A percentile compares a stretch with the other conserved stretches of the same genome.
phyloP scores from a whole-genome alignment of 352 stramenopile species.

The Plasmopara muralis region DNA sequence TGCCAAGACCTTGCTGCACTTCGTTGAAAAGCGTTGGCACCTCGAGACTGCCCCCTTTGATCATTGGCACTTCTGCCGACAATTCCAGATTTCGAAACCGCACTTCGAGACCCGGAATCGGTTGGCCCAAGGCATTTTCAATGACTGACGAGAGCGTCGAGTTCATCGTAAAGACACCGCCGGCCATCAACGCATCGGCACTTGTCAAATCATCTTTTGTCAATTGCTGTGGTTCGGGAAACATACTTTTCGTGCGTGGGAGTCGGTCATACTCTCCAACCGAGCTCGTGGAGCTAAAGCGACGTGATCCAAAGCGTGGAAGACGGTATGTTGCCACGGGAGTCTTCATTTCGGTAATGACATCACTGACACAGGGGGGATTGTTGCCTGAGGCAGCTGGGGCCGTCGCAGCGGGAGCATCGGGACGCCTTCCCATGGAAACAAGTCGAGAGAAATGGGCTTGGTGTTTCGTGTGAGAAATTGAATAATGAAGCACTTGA shows the following conservation, averaged over 20 bases:
- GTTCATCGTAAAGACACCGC: slow-evolving; percentile 50
- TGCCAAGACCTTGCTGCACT: slow-evolving; percentile 22
- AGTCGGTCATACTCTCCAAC: slow-evolving; percentile 12
- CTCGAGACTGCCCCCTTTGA: slow-evolving; percentile 24
- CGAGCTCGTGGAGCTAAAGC: slow-evolving; percentile 15
- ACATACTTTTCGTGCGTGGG: slow-evolving; percentile 25
- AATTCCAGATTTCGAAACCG: slow-evolving; percentile 47
- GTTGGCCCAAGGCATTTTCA: slow-evolving; percentile 35
- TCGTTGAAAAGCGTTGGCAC: slow-evolving; percentile 38
- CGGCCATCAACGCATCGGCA: slow-evolving; percentile 46
- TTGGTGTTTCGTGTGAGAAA: too few relatives aligned
- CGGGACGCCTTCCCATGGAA: not conserved
- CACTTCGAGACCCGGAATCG: slow-evolving; percentile 48
- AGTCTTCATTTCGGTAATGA: slow-evolving; percentile 17
- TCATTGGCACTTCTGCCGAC: slow-evolving; percentile 22
- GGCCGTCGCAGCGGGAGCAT: not conserved
- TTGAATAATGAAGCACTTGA: too few relatives aligned
- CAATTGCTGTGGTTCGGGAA: slow-evolving; percentile 20
- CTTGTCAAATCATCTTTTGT: slow-evolving; percentile 32
- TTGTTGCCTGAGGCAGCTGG: not conserved
- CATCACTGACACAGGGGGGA: slow-evolving; percentile 4
- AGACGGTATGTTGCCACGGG: slow-evolving; percentile 23
- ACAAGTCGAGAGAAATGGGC: not conserved
- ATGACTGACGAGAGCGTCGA: slow-evolving; percentile 37
- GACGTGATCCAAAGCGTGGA: slow-evolving; percentile 27